These are phyloP conservation scores for Tagetes erecta DNA, from an alignment of 129 eudicot genomes.

Conservation along the genomic window DNA sequence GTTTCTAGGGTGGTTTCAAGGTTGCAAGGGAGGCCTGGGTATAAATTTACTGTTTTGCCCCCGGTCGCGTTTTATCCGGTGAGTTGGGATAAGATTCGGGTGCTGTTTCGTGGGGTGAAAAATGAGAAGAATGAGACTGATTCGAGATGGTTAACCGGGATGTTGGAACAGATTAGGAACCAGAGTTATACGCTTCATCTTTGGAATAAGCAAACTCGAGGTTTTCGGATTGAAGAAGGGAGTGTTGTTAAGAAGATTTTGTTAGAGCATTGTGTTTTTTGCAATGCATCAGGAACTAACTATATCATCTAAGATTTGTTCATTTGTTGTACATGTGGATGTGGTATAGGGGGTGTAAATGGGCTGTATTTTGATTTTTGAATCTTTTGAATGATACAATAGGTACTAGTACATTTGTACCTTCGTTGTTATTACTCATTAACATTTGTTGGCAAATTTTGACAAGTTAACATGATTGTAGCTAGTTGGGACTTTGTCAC, in stretches of 20 bases:
- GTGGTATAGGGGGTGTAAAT: background rate
- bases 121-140: constrained; percentile 40
- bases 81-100: constrained; percentile 64
- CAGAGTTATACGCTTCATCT: constrained; percentile 73
- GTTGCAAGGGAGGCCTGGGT: constrained; percentile 57
- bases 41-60: constrained; percentile 60
- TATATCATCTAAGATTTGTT: background rate
- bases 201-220: constrained; percentile 86
- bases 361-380: constrained; percentile 5
- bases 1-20: constrained; percentile 85
- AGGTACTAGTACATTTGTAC: too few species aligned
- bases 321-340: constrained; percentile 2
- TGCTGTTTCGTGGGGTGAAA: constrained; percentile 51
- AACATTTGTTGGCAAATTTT: too few species aligned
- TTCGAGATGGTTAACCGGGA: constrained; percentile 44
- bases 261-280: constrained; percentile 53
- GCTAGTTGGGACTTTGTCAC: too few species aligned
- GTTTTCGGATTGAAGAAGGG: constrained; percentile 57
- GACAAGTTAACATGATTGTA: too few species aligned
- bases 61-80: constrained; percentile 88
- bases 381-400: background rate
- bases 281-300: constrained; percentile 26
- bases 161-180: constrained; percentile 50
- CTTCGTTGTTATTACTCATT: too few species aligned
- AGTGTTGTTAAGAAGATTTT: constrained; percentile 63